These are phyloP conservation scores for Colletotrichum lentis DNA, from an alignment of 2,329 filamentous ascomycete species.

Conservation along the genomic window DNA sequence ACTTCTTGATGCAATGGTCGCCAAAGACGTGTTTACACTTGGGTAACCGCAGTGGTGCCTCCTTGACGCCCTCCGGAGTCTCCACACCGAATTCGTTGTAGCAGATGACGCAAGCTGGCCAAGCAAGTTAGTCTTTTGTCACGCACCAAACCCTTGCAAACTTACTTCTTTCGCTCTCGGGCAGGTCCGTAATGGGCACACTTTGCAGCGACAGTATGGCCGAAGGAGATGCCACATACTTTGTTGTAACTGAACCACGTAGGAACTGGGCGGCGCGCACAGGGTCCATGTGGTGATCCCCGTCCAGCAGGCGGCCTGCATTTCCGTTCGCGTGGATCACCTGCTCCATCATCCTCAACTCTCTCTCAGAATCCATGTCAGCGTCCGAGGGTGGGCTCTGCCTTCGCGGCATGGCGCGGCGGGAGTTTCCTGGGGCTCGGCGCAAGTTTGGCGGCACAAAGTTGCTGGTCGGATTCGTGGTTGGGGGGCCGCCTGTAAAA, in stretches of 20 bases:
- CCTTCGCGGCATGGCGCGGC: slow-evolving; percentile 26
- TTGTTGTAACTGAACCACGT: slow-evolving; percentile 54
- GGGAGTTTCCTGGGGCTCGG: slow-evolving; percentile 1
- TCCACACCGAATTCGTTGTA: slow-evolving; percentile 68
- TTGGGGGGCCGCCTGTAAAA: slow-evolving; percentile 1
- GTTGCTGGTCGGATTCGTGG: slow-evolving; percentile 8
- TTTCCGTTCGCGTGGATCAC: slow-evolving; percentile 11
- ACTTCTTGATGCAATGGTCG: slow-evolving; percentile 70
- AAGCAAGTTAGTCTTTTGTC: slow-evolving; percentile 11
- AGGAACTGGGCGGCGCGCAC: slow-evolving; percentile 56
- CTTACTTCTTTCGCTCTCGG: slow-evolving; percentile 59
- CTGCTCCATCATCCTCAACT: slow-evolving; percentile 36
- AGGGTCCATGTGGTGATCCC: slow-evolving; percentile 41
- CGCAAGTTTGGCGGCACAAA: slow-evolving; percentile 15
- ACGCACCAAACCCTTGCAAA: slow-evolving; percentile 17
- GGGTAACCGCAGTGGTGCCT: slow-evolving; percentile 65
- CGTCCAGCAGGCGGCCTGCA: background rate
- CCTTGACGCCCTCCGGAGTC: slow-evolving; percentile 66
- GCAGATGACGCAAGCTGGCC: slow-evolving; percentile 67
- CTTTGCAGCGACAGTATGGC: slow-evolving; percentile 58
- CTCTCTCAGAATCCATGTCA: slow-evolving; percentile 17
- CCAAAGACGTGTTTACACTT: slow-evolving; percentile 72
- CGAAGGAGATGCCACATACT: slow-evolving; percentile 57
- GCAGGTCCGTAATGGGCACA: slow-evolving; percentile 55
- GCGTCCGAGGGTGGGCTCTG: slow-evolving; percentile 26